Evolutionary conservation across 192 early-diverging fungal genomes (phyloP).

Genomic region (Phycomyces blakesleeanus): DNA sequence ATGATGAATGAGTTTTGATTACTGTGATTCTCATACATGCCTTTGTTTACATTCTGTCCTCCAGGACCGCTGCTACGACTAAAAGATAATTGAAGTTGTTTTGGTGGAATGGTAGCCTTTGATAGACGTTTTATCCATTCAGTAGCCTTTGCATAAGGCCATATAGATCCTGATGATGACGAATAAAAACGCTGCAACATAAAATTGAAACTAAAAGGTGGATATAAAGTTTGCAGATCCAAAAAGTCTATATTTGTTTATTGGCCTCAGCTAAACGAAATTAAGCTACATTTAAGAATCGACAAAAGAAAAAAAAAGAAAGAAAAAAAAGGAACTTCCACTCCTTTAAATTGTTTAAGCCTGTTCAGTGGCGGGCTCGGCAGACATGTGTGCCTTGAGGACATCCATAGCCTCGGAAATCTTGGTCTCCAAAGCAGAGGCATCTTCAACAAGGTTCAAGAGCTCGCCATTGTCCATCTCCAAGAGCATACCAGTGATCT

Average conservation of each 20-base stretch:
- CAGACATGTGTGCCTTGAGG: slow-evolving; percentile 60
- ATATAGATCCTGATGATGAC: too few relatives aligned
- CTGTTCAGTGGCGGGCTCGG: background rate
- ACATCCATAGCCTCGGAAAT: slow-evolving; percentile 85
- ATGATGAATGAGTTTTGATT: background rate
- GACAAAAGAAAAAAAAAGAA: too few relatives aligned
- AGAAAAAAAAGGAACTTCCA: background rate
- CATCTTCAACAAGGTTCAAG: slow-evolving; percentile 81
- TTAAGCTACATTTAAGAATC: too few relatives aligned
- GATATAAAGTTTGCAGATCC: too few relatives aligned
- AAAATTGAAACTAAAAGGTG: too few relatives aligned
- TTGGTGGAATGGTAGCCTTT: slow-evolving; percentile 59
- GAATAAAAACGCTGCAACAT: too few relatives aligned
- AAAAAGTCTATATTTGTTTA: too few relatives aligned
- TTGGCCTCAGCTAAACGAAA: too few relatives aligned
- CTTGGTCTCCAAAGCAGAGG: slow-evolving; percentile 75
- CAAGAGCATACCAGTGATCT: slow-evolving; percentile 96
- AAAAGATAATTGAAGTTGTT: slow-evolving; percentile 53
- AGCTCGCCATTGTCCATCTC: slow-evolving; percentile 98
- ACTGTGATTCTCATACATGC: slow-evolving; percentile 28
- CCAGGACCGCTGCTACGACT: slow-evolving; percentile 80
- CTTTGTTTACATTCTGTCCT: slow-evolving; percentile 94
- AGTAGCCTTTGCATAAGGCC: background rate
- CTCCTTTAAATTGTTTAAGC: background rate
- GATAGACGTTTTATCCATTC: slow-evolving; percentile 8